Percentiles rank a stretch among this genome's conserved stretches.
Conservation (phyloP, 1,139 yeast genomes). For the Blastobotrys petasosporus region DNA sequence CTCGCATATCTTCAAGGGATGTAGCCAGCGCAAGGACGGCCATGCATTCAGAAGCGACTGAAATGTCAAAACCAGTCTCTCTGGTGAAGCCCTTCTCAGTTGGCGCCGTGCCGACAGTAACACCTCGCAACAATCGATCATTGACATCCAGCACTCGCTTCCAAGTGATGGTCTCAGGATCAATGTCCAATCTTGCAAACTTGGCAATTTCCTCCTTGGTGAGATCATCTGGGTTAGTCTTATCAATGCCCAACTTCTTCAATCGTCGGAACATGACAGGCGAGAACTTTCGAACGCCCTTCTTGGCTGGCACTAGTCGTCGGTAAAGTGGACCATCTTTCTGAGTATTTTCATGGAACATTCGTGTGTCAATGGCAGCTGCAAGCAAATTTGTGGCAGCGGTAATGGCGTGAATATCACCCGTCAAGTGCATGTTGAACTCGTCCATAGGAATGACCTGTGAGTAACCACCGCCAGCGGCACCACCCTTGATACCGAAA, state of each 20-base stretch:
- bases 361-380: conserved; percentile 96
- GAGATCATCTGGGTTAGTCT: conserved; percentile 77
- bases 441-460: conserved; percentile 99
- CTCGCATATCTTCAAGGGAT: conserved; percentile 80
- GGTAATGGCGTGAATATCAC: conserved; percentile 95
- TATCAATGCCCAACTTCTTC: conserved; percentile 71
- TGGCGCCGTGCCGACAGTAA: conserved; percentile 89
- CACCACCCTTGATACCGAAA: conserved; percentile 98
- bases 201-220: conserved; percentile 69
- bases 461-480: conserved; percentile 98
- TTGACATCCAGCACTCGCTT: conserved; percentile 95
- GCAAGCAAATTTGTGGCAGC: conserved; percentile 94
- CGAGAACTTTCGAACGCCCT: conserved; percentile 75
- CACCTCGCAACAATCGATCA: conserved; percentile 85
- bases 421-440: conserved; percentile 96
- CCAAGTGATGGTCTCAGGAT: conserved; percentile 93
- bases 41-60: conserved; percentile 98
- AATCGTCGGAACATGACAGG: conserved; percentile 73
- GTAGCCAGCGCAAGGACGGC: conserved; percentile 90
- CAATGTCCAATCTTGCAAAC: conserved; percentile 86
- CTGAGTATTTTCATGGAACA: conserved; percentile 93
- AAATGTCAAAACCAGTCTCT: conserved; percentile 89
- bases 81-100: conserved; percentile 89
- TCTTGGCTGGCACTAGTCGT: conserved; percentile 85
- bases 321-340: conserved; percentile 80